These are phyloP conservation scores for Blumeria hordei DNA, from an alignment of 2,329 filamentous ascomycete species.

Conservation along the genomic window DNA sequence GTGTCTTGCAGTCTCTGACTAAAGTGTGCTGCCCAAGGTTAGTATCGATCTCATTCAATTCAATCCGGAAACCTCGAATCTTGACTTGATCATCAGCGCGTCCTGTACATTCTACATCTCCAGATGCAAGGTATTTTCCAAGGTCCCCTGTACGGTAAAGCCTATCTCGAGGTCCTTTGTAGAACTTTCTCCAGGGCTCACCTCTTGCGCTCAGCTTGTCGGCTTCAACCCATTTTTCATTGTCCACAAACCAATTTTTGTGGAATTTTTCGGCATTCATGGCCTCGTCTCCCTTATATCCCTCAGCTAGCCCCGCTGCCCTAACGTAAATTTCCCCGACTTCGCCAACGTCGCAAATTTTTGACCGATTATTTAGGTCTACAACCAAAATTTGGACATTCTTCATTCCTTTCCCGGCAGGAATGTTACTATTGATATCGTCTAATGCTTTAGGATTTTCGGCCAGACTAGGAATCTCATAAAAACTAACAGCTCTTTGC, in stretches of 20 bases:
- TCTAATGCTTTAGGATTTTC: constrained; percentile 40
- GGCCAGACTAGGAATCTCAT: constrained; percentile 42
- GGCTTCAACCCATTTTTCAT: constrained; percentile 14
- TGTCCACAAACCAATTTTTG: constrained; percentile 16
- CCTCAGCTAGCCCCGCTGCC: constrained; percentile 63
- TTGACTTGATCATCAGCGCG: constrained; percentile 80
- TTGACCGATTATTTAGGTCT: constrained; percentile 37
- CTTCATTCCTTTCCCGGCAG: constrained; percentile 66
- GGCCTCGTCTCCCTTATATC: constrained; percentile 28
- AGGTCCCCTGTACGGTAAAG: constrained; percentile 77
- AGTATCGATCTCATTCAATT: constrained; percentile 78
- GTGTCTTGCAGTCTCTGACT: constrained; percentile 63
- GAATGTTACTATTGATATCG: constrained; percentile 48
- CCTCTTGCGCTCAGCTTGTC: constrained; percentile 36
- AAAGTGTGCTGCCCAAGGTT: constrained; percentile 52
- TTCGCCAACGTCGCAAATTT: constrained; percentile 55
- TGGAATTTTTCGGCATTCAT: constrained; percentile 14
- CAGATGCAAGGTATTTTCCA: constrained; percentile 43
- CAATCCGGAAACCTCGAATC: constrained; percentile 85
- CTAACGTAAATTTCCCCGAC: constrained; percentile 66
- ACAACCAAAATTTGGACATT: constrained; percentile 78
- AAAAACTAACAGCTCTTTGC: constrained; percentile 60
- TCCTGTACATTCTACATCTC: constrained; percentile 55
- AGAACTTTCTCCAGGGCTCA: constrained; percentile 58
- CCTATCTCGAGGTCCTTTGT: constrained; percentile 60